These are phyloP conservation scores for Diplocarpon rosae DNA, from an alignment of 2,329 filamentous ascomycete genomes.

Conservation along the genomic window DNA sequence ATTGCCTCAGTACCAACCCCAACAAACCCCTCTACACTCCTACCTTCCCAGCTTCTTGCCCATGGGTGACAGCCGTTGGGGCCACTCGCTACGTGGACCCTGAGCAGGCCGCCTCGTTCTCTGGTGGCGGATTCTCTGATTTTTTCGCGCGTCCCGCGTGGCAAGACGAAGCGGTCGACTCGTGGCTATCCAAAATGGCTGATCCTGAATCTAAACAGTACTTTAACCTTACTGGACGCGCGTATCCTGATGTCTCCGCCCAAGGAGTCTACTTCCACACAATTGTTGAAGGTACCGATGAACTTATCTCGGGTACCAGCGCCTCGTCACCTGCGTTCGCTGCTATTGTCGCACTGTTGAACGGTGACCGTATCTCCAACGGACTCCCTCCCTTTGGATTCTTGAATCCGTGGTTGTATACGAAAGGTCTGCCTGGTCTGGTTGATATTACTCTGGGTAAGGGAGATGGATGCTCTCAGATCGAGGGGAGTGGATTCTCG, in stretches of 20 bases:
- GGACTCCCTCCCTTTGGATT: conserved; percentile 37
- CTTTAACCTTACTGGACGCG: conserved; percentile 37
- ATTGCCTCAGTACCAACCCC: conserved; percentile 43
- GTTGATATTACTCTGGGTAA: conserved; percentile 29
- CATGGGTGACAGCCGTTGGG: conserved; percentile 55
- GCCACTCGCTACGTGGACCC: conserved; percentile 28
- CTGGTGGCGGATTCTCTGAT: conserved; percentile 40
- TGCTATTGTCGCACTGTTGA: conserved; percentile 47
- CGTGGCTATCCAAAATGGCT: conserved; percentile 31
- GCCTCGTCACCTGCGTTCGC: conserved; percentile 48
- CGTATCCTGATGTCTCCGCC: conserved; percentile 37
- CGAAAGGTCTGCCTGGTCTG: conserved; percentile 34
- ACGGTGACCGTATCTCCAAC: conserved; percentile 34
- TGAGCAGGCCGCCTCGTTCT: conserved; percentile 24
- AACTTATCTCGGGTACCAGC: conserved; percentile 23
- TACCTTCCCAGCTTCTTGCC: conserved; percentile 54
- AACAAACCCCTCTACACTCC: conserved; percentile 40
- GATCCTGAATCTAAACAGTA: conserved; percentile 31
- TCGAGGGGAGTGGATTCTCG: conserved; percentile 6
- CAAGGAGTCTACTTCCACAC: conserved; percentile 43
- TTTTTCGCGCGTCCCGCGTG: conserved; percentile 35
- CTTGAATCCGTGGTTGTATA: conserved; percentile 50
- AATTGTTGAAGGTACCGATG: conserved; percentile 9
- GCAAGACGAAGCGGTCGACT: conserved; percentile 32
- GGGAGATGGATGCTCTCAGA: conserved; percentile 3